Evolutionary conservation across 768 basidiomycete genomes (phyloP).

Genomic region (Termitomyces sp.): DNA sequence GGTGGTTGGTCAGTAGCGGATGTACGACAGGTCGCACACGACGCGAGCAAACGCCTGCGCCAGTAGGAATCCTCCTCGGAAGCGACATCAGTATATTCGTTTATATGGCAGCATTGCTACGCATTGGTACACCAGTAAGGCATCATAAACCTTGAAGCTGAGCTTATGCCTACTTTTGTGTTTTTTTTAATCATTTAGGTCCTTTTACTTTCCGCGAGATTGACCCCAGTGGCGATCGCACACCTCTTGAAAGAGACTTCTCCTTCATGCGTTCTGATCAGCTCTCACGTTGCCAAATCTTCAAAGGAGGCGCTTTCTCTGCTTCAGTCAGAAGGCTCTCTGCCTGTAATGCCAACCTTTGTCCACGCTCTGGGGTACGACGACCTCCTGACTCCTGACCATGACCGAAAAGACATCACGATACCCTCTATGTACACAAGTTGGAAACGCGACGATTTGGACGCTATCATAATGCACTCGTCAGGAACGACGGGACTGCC

Average conservation of each 20-base stretch:
- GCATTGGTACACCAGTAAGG: slow-evolving; percentile 32
- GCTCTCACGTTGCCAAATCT: slow-evolving; percentile 24
- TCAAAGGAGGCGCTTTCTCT: slow-evolving; percentile 23
- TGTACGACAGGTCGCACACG: slow-evolving; percentile 20
- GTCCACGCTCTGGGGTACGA: slow-evolving; percentile 22
- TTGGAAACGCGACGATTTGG: slow-evolving; percentile 24
- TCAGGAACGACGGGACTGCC: slow-evolving; percentile 49
- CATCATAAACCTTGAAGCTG: neutral
- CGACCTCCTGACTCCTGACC: slow-evolving; percentile 20
- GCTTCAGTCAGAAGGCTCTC: slow-evolving; percentile 11
- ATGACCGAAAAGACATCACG: slow-evolving; percentile 9
- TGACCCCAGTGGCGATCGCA: slow-evolving; percentile 28
- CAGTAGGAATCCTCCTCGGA: slow-evolving; percentile 31
- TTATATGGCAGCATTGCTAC: slow-evolving; percentile 30
- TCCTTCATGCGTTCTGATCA: slow-evolving; percentile 25
- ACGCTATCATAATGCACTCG: slow-evolving; percentile 42
- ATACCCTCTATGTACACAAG: slow-evolving; percentile 22
- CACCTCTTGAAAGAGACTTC: slow-evolving; percentile 28
- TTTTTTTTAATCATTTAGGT: slow-evolving; percentile 21
- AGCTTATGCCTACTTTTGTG: neutral
- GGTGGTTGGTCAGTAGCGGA: slow-evolving; percentile 27
- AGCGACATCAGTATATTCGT: slow-evolving; percentile 34
- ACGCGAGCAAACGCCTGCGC: slow-evolving; percentile 20
- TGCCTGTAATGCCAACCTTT: slow-evolving; percentile 16
- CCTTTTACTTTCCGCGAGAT: slow-evolving; percentile 30